Evolutionary conservation across 2,329 filamentous ascomycete species (phyloP).

Genomic region (Ilyonectria sp.): DNA sequence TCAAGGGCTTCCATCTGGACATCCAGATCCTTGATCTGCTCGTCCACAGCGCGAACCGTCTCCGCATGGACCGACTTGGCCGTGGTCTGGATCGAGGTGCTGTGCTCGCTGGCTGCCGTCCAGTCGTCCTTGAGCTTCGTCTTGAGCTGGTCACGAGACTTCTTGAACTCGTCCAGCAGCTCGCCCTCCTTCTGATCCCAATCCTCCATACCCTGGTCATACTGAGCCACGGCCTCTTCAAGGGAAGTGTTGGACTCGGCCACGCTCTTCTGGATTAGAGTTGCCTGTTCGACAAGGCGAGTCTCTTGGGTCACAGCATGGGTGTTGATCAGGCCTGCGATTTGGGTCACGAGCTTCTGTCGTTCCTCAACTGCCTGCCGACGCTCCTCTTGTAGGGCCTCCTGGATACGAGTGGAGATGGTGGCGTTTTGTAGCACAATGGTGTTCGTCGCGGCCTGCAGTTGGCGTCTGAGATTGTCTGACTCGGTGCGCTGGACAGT

Average conservation of each 20-base stretch:
- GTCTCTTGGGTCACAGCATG: slow-evolving; percentile 82
- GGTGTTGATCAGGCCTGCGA: slow-evolving; percentile 81
- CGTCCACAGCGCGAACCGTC: slow-evolving; percentile 90
- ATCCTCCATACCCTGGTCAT: slow-evolving; percentile 79
- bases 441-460: slow-evolving; percentile 78
- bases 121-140: slow-evolving; percentile 89
- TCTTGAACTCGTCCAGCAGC: slow-evolving; percentile 79
- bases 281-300: slow-evolving; percentile 76
- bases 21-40: slow-evolving; percentile 89
- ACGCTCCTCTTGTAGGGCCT: slow-evolving; percentile 83
- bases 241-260: slow-evolving; percentile 74
- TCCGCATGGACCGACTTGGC: slow-evolving; percentile 92
- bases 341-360: slow-evolving; percentile 80
- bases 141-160: slow-evolving; percentile 84
- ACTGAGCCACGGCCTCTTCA: slow-evolving; percentile 75
- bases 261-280: slow-evolving; percentile 75
- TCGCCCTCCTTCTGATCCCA: slow-evolving; percentile 81
- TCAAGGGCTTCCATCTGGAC: slow-evolving; percentile 92
- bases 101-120: slow-evolving; percentile 83
- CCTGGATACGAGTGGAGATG: slow-evolving; percentile 77
- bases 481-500: slow-evolving; percentile 84
- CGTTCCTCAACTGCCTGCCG: slow-evolving; percentile 81
- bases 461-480: slow-evolving; percentile 78
- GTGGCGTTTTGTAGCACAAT: slow-evolving; percentile 78
- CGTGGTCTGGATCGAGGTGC: slow-evolving; percentile 85